Evolutionary conservation across 805 yeast genomes (phyloP), one percentile per base, ranked within the genome.

Genomic region (Millerozyma miso): DNA sequence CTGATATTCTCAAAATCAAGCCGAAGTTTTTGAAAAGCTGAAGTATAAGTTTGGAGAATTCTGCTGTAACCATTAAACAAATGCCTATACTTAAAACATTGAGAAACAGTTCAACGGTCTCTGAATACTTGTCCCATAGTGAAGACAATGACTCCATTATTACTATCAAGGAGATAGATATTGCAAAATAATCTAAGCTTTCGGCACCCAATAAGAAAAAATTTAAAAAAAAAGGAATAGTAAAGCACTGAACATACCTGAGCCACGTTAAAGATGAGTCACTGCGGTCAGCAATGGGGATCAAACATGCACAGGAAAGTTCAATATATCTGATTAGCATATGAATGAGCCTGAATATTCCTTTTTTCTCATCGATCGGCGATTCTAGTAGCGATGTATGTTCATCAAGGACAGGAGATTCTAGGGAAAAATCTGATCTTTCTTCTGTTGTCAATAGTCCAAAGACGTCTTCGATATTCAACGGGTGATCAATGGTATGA

Each of bases 21-120:
- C 79, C 82, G 26, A 70, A 50, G 47, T 74, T 74, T 45, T 73
- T 73, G 33, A 77, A 46, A 4, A 65, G 41, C 34, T 55, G 49
- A 14, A 68, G 49, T 4, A 62, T 46, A 3, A 52, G 20, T 4
- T 54, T 37, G 1, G 71, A 61, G 19, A 63, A 52, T 10, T 52
- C 39, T 2, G 69, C 55, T 4, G 63, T 53, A 4, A 65, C 39
- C 3, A 63, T 16, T 14, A 65, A 46, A 6, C 68, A 62, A 31
- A 45, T 54, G 8, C 45, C 12, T 2, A 65, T 48, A 1, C 69
- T 65, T 2, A 54, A 7, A 2, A 42, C n/a, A 36, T 51, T 49
- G 15, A 49, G 36, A 14, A 45, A n/a, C 38, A 39, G 13, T 23
- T 31, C 35, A 17, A 26, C 18, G 12, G 38, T 38, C 3, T 16